These are phyloP conservation scores for Chrysoporthe cubensis DNA, from an alignment of 2,329 filamentous ascomycete species.

Conservation along the genomic window DNA sequence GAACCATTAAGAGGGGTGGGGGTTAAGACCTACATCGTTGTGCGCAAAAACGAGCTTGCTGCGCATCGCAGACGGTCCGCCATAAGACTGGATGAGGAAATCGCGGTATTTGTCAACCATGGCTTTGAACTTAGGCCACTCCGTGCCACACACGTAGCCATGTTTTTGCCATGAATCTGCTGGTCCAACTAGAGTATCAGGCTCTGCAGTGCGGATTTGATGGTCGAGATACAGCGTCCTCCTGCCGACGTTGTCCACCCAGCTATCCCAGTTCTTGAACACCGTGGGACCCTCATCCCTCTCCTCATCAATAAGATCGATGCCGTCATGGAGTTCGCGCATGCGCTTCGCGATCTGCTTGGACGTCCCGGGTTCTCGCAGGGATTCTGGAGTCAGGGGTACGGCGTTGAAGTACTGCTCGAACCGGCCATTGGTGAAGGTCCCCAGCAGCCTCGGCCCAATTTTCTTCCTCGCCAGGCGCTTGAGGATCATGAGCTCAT, in stretches of 20 bases:
- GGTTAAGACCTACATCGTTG: conserved; percentile 75
- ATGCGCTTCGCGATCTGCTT: conserved; percentile 96
- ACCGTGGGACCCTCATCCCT: conserved; percentile 78
- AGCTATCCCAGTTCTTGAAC: conserved; percentile 94
- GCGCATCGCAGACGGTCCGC: conserved; percentile 67
- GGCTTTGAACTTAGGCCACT: conserved; percentile 78
- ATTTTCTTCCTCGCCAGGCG: conserved; percentile 91
- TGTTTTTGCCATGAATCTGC: conserved; percentile 65
- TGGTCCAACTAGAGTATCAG: conserved; percentile 28
- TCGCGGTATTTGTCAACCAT: conserved; percentile 77
- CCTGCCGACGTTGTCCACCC: conserved; percentile 70
- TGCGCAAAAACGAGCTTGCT: conserved; percentile 90
- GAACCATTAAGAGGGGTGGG: not conserved
- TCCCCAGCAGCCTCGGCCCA: conserved; percentile 86
- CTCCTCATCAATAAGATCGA: conserved; percentile 82
- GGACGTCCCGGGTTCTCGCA: conserved; percentile 81
- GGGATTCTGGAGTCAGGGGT: conserved; percentile 74
- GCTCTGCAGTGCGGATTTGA: conserved; percentile 31
- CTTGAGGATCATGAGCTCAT: conserved; percentile 82
- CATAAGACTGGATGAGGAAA: conserved; percentile 75
- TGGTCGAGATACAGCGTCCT: conserved; percentile 60
- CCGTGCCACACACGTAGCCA: conserved; percentile 80
- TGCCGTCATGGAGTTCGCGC: conserved; percentile 91
- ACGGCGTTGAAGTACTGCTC: conserved; percentile 91
- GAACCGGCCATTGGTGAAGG: conserved; percentile 92